phyloP scores from a whole-genome alignment of 257 asterid species.

The Solanum paucissectum region DNA sequence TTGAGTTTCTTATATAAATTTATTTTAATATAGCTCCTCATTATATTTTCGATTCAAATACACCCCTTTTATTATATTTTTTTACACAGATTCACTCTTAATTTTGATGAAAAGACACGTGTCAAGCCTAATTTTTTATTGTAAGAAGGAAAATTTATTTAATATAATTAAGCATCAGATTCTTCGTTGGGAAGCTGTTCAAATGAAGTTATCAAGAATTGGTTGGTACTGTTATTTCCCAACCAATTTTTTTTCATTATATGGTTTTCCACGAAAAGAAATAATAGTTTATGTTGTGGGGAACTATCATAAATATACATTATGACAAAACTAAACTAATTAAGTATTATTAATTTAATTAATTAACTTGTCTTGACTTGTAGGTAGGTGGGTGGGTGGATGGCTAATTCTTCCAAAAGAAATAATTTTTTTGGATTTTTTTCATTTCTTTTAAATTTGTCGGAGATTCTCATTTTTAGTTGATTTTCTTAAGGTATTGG shows the following conservation, averaged over 20 bases:
- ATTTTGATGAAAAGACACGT: not conserved
- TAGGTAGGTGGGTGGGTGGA: not conserved
- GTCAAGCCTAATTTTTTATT: not conserved
- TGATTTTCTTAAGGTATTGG: not conserved
- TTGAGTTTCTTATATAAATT: not conserved
- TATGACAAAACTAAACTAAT: constrained; percentile 3
- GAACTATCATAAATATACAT: not conserved
- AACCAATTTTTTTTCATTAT: not conserved
- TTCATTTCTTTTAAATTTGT: not conserved
- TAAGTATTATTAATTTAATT: not conserved
- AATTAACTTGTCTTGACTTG: not conserved
- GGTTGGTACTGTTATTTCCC: not conserved
- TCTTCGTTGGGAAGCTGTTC: constrained; percentile 1
- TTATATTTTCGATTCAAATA: no score
- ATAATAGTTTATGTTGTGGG: not conserved
- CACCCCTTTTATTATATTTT: rapidly evolving
- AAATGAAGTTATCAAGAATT: not conserved
- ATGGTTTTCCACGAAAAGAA: not conserved
- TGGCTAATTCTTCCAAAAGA: constrained; percentile 5
- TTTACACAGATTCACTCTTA: no score
- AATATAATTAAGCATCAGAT: not conserved
- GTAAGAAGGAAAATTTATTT: not conserved
- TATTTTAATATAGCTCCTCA: not conserved
- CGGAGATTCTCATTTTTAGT: not conserved
- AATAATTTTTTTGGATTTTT: not conserved